phyloP scores from a whole-genome alignment of 2,329 filamentous ascomycete genomes.

The Paecilomyces niveus region DNA sequence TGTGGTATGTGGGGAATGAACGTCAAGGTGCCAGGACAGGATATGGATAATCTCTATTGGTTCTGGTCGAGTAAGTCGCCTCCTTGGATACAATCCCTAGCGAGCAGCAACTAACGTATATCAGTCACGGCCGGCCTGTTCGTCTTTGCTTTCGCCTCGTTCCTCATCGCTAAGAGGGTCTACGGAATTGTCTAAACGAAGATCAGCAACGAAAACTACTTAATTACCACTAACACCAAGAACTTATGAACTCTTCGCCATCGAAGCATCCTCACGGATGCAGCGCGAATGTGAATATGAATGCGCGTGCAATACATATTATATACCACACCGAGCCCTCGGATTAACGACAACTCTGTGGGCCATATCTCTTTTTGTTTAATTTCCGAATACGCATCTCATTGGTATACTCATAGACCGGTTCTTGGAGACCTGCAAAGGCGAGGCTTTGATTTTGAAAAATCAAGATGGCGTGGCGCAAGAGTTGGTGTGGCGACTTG shows the following conservation, averaged over 20 bases:
- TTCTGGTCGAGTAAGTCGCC: constrained; percentile 52
- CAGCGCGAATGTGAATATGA: not conserved
- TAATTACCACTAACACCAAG: not conserved
- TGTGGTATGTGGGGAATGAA: constrained; percentile 99
- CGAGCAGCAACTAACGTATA: not conserved
- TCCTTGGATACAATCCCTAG: constrained; percentile 2
- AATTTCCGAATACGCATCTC: not conserved
- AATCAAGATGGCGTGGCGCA: not conserved
- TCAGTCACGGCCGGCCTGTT: constrained; percentile 65
- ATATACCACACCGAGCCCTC: not conserved
- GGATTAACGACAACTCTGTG: not conserved
- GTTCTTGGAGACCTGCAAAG: not conserved
- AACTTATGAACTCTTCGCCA: not conserved
- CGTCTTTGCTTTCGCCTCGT: constrained; percentile 73
- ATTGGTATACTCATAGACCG: not conserved
- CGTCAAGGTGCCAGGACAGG: constrained; percentile 88
- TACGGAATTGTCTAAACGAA: constrained; percentile 63
- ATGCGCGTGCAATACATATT: not conserved
- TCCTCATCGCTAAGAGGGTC: constrained; percentile 72
- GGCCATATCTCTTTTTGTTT: not conserved
- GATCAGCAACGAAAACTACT: not conserved
- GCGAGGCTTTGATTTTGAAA: not conserved
- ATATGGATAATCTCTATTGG: constrained; percentile 69
- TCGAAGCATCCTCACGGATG: not conserved
- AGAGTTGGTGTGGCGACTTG: not conserved